Evolutionary conservation across 2,329 filamentous ascomycete species (phyloP).

Genomic region (Aspergillus terreus): DNA sequence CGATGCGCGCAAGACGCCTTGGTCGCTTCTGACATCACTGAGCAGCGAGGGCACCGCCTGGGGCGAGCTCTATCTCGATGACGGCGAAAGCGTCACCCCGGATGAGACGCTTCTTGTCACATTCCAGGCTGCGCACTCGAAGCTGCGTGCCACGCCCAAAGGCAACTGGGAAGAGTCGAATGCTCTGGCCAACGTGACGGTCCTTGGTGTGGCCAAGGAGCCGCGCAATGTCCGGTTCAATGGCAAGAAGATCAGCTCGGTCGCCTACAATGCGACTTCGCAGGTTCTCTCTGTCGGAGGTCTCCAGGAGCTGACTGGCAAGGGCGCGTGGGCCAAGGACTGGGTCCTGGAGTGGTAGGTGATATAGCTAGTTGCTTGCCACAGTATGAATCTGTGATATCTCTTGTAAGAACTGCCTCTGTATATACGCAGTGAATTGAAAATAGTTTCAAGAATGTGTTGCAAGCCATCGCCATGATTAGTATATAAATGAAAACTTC

Average conservation of each 20-base stretch:
- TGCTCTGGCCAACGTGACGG: constrained; percentile 58
- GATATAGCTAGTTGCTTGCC: too few species aligned
- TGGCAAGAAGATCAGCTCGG: constrained; percentile 44
- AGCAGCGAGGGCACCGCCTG: constrained; percentile 53
- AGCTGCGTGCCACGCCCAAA: constrained; percentile 46
- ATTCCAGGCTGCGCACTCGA: constrained; percentile 26
- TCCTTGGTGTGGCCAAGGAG: constrained; percentile 53
- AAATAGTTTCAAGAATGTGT: too few species aligned
- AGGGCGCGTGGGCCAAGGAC: constrained; percentile 55
- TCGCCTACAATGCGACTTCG: constrained; percentile 48
- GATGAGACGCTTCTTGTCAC: constrained; percentile 54
- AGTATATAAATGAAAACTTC: too few species aligned
- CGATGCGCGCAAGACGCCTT: constrained; percentile 60
- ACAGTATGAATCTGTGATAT: too few species aligned
- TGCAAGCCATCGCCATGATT: too few species aligned
- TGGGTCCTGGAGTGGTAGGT: constrained; percentile 57
- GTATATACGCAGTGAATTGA: too few species aligned
- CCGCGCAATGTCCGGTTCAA: constrained; percentile 51
- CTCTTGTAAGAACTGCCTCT: too few species aligned
- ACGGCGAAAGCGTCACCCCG: constrained; percentile 64
- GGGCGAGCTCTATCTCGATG: constrained; percentile 68
- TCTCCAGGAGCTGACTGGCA: constrained; percentile 46
- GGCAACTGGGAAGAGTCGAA: constrained; percentile 58
- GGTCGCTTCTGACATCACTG: constrained; percentile 64
- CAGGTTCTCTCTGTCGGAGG: constrained; percentile 51